These are phyloP conservation scores for Firmiana major DNA, from an alignment of 345 rosid species.

Conservation along the genomic window DNA sequence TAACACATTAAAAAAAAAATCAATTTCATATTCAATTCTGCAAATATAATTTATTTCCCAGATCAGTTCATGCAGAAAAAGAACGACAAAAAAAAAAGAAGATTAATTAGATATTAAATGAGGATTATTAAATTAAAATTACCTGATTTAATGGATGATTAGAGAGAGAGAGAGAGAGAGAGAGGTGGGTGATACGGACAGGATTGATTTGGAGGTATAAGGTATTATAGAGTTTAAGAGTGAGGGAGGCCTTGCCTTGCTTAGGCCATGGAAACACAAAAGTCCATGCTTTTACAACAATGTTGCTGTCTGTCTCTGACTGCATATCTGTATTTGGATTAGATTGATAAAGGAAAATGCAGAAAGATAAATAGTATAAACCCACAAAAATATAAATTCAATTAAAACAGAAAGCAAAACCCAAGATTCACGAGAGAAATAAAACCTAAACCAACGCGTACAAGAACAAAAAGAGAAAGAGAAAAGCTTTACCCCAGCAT, in stretches of 20 bases:
- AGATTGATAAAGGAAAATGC: too few relatives aligned
- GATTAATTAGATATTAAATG: neutral
- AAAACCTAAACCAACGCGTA: too few relatives aligned
- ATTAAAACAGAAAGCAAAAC: too few relatives aligned
- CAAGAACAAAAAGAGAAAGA: too few relatives aligned
- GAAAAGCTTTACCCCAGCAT: too few relatives aligned
- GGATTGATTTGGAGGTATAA: neutral
- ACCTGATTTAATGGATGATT: slow-evolving; percentile 8
- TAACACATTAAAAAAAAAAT: neutral
- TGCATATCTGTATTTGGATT: too few relatives aligned
- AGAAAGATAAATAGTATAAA: too few relatives aligned
- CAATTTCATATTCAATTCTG: neutral
- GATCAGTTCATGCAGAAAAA: neutral
- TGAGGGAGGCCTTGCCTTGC: neutral
- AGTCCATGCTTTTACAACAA: too few relatives aligned
- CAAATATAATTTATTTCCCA: neutral
- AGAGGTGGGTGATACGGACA: neutral
- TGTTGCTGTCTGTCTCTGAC: too few relatives aligned
- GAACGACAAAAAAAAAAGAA: neutral
- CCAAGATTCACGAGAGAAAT: too few relatives aligned
- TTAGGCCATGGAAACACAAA: too few relatives aligned
- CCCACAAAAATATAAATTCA: too few relatives aligned
- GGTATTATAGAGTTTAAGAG: slow-evolving; percentile 1
- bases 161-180: neutral
- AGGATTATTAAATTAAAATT: neutral